Percentiles rank a stretch among this genome's conserved stretches.
These are phyloP conservation scores for Botrytis aclada DNA, from an alignment of 2,329 filamentous ascomycete species.

Conservation along the genomic window DNA sequence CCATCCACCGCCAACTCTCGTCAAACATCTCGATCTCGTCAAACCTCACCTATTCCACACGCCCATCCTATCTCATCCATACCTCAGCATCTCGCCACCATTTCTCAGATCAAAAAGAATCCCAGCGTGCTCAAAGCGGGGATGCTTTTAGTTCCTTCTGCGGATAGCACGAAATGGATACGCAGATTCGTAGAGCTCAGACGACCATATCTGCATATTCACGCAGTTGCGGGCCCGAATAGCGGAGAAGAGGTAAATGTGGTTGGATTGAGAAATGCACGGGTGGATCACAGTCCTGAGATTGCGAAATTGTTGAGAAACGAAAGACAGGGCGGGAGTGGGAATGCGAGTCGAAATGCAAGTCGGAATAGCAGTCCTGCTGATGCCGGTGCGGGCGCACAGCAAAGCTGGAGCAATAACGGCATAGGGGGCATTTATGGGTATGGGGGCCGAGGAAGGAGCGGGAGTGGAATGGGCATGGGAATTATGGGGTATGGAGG, in stretches of 20 bases:
- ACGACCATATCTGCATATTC: constrained; percentile 86
- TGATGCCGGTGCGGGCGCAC: background rate
- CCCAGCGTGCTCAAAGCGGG: constrained; percentile 78
- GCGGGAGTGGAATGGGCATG: constrained; percentile 3
- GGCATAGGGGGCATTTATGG: constrained; percentile 24
- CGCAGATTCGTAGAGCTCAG: constrained; percentile 91
- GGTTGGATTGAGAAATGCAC: constrained; percentile 81
- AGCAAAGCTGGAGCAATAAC: constrained; percentile 31
- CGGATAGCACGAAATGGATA: constrained; percentile 79
- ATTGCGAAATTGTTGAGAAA: constrained; percentile 68
- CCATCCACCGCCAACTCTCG: constrained; percentile 34
- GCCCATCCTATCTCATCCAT: constrained; percentile 30
- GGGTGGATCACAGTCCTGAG: constrained; percentile 90
- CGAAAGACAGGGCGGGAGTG: background rate
- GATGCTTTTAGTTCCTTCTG: constrained; percentile 81
- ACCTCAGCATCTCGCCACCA: constrained; percentile 66
- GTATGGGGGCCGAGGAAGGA: background rate
- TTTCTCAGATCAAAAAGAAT: constrained; percentile 78
- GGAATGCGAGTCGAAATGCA: constrained; percentile 23
- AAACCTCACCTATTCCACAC: background rate
- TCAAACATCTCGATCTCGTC: constrained; percentile 10
- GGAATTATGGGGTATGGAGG: constrained; percentile 3
- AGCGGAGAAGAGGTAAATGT: constrained; percentile 89
- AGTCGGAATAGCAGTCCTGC: background rate
- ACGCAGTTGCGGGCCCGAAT: constrained; percentile 57